Evolutionary conservation across 305 asterid genomes (phyloP).

Genomic region (Ilex paraguariensis): DNA sequence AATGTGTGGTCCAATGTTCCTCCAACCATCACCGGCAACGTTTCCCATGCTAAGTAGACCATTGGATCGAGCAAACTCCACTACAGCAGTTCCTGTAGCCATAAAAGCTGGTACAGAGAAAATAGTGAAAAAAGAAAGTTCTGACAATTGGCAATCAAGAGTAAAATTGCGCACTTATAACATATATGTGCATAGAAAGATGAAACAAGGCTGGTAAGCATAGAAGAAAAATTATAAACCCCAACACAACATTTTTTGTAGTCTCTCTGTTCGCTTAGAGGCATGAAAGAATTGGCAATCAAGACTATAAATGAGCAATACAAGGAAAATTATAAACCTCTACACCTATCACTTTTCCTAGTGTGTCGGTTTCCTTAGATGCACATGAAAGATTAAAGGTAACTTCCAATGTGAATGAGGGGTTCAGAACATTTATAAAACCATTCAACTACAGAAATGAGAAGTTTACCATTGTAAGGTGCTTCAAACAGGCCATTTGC

Average conservation of each 20-base stretch:
- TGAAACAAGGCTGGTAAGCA: background rate
- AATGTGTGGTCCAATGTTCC: slow-evolving; percentile 25
- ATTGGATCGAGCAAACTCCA: slow-evolving; percentile 35
- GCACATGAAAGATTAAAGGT: too few relatives aligned
- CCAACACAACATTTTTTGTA: too few relatives aligned
- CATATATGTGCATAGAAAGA: background rate
- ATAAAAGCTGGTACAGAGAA: slow-evolving; percentile 36
- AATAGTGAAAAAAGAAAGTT: background rate
- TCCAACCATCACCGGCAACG: slow-evolving; percentile 28
- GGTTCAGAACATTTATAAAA: background rate
- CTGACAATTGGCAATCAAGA: background rate
- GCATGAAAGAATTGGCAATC: background rate
- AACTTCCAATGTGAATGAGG: background rate
- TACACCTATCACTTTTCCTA: too few relatives aligned
- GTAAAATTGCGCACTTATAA: too few relatives aligned
- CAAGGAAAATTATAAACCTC: background rate
- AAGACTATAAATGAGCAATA: background rate
- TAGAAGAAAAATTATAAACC: background rate
- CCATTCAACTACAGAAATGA: background rate
- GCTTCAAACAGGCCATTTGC: slow-evolving; percentile 41
- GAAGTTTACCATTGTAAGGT: slow-evolving; percentile 53
- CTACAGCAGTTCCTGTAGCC: slow-evolving; percentile 36
- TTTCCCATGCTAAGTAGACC: slow-evolving; percentile 28
- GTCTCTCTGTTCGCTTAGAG: too few relatives aligned
- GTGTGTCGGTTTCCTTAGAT: too few relatives aligned